Percentiles rank a stretch among this genome's conserved stretches.
Evolutionary conservation across 306 rosid species (phyloP).

Genomic region (Lagenaria siceraria): DNA sequence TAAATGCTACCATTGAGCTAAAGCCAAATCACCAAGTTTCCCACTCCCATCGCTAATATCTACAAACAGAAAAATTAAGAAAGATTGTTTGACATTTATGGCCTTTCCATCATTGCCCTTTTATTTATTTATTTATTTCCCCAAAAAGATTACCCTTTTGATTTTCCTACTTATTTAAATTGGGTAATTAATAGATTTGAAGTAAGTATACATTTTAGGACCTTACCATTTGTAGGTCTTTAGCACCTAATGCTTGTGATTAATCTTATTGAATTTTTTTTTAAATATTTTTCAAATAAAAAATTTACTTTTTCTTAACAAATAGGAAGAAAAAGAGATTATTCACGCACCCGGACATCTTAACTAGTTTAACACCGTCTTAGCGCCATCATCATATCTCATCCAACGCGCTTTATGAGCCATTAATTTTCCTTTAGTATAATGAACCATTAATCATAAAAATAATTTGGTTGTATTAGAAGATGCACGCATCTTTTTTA

Average conservation of each 20-base stretch:
- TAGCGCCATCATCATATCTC: too few species aligned
- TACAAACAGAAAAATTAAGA: neutral
- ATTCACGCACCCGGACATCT: too few species aligned
- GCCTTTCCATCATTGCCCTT: neutral
- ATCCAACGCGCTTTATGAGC: too few species aligned
- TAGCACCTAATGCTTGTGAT: neutral
- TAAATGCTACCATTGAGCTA: neutral
- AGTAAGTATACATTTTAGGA: neutral
- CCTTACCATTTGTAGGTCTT: neutral
- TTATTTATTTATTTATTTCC: neutral
- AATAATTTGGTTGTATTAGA: too few species aligned
- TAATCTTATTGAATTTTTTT: neutral
- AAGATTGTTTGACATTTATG: neutral
- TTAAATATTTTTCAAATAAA: neutral
- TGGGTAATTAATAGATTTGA: neutral
- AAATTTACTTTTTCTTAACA: too few species aligned
- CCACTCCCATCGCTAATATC: neutral
- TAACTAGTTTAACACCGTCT: too few species aligned
- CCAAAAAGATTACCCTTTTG: neutral
- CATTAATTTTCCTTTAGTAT: neutral
- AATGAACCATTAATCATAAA: neutral
- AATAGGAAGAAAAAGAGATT: too few species aligned
- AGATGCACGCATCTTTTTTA: too few species aligned
- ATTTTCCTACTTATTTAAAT: neutral
- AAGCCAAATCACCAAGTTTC: neutral